phyloP scores from a whole-genome alignment of 176 grass and related monocot species.

The Zea luxurians region DNA sequence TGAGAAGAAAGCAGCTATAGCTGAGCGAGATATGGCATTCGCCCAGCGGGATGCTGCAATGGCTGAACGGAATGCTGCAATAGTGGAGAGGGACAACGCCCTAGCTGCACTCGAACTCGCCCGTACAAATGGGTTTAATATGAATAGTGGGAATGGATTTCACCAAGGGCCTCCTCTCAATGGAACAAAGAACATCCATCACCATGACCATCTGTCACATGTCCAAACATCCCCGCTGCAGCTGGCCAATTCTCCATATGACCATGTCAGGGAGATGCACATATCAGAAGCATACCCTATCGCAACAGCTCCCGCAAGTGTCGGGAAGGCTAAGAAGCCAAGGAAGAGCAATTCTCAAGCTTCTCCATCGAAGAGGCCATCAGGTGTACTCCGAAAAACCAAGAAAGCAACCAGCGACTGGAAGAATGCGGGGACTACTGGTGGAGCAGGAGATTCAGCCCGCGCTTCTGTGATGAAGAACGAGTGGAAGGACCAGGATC shows the following conservation, averaged over 20 bases:
- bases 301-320: conserved; percentile 40
- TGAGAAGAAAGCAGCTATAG: conserved; percentile 83
- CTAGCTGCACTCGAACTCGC: conserved; percentile 65
- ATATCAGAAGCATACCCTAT: conserved; percentile 81
- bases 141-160: conserved; percentile 43
- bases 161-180: conserved; percentile 48
- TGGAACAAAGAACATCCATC: conserved; percentile 48
- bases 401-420: conserved; percentile 51
- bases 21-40: conserved; percentile 78
- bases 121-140: conserved; percentile 55
- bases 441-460: conserved; percentile 35
- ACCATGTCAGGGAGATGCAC: conserved; percentile 75
- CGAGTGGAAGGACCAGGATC: conserved; percentile 73
- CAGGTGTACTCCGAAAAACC: conserved; percentile 59
- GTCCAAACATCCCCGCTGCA: conserved; percentile 63
- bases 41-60: conserved; percentile 78
- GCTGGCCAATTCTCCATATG: conserved; percentile 78
- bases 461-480: conserved; percentile 56
- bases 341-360: conserved; percentile 61
- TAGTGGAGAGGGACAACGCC: conserved; percentile 79
- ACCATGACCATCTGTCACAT: conserved; percentile 57
- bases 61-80: conserved; percentile 66
- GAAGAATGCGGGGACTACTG: conserved; percentile 40
- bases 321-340: conserved; percentile 60
- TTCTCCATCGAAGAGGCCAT: conserved; percentile 57